phyloP scores from a whole-genome alignment of 2,329 filamentous ascomycete genomes.

The Magnaporthiopsis poae region DNA sequence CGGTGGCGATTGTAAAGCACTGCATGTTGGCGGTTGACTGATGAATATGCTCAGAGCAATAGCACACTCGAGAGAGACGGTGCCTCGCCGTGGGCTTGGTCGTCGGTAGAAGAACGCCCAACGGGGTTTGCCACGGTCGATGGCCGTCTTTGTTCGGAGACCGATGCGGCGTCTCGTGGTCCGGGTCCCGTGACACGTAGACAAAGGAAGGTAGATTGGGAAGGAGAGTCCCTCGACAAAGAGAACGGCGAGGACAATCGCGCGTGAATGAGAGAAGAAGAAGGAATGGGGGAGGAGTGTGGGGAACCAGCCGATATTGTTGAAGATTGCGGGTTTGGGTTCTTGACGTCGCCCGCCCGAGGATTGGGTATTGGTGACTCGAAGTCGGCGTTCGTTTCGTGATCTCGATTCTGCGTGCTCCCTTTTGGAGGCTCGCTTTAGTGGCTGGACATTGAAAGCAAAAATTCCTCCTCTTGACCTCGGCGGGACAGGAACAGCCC shows the following conservation, averaged over 20 bases:
- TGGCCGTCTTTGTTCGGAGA: not conserved
- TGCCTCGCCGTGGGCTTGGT: not conserved
- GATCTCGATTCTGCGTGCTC: constrained; percentile 4
- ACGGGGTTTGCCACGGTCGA: not conserved
- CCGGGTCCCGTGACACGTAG: not conserved
- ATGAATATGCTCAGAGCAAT: not conserved
- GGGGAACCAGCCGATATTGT: not conserved
- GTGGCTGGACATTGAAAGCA: constrained; percentile 6
- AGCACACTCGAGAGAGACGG: not conserved
- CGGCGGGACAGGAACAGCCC: not conserved
- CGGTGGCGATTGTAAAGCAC: constrained; percentile 4
- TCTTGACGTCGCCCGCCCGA: not conserved
- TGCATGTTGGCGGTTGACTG: not conserved
- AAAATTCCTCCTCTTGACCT: constrained; percentile 3
- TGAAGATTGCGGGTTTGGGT: not conserved
- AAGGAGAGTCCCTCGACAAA: not conserved
- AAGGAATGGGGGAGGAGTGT: not conserved
- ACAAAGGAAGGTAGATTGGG: not conserved
- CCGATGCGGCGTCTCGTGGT: not conserved
- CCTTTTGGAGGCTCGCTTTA: constrained; percentile 7
- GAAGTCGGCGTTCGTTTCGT: not conserved
- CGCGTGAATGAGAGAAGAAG: not conserved
- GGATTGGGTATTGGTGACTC: not conserved
- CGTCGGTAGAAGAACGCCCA: not conserved
- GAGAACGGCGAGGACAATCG: not conserved